Conservation (phyloP, 208 protist genomes). For the Acanthamoeba sp. region DNA sequence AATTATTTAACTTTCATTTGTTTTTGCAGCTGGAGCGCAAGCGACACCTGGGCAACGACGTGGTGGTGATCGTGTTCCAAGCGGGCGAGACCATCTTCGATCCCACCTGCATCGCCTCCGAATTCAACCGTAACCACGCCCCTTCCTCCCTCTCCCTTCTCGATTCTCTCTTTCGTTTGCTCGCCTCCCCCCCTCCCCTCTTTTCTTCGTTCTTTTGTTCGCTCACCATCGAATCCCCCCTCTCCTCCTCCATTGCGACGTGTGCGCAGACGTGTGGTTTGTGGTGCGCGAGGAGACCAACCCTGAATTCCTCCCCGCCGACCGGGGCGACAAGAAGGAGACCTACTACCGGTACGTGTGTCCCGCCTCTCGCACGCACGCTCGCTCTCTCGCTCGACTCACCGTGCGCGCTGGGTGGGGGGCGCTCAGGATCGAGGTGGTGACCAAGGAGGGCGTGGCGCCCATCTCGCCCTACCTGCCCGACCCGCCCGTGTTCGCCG, state of each 20-base stretch:
- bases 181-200: no score
- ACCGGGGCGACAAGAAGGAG: slow-evolving; percentile 2
- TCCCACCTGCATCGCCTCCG: slow-evolving; percentile 10
- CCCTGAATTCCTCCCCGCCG: not conserved
- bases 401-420: not conserved
- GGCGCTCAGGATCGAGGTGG: not conserved
- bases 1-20: not conserved
- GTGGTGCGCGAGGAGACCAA: slow-evolving; percentile 27
- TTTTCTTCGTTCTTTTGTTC: no score
- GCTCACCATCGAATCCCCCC: no score
- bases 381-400: no score
- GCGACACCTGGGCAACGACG: slow-evolving; percentile 51
- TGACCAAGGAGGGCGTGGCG: slow-evolving; percentile 35
- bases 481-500: not conserved
- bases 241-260: no score
- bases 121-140: not conserved
- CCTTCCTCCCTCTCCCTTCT: not conserved
- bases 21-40: slow-evolving; percentile 75
- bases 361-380: not conserved
- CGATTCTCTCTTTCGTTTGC: no score
- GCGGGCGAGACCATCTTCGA: not conserved
- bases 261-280: slow-evolving; percentile 6
- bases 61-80: slow-evolving; percentile 45
- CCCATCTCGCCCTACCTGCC: slow-evolving; percentile 1
- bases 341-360: slow-evolving; percentile 12